These are phyloP conservation scores for Saitozyma podzolica DNA, from an alignment of 768 basidiomycete species.

Conservation along the genomic window DNA sequence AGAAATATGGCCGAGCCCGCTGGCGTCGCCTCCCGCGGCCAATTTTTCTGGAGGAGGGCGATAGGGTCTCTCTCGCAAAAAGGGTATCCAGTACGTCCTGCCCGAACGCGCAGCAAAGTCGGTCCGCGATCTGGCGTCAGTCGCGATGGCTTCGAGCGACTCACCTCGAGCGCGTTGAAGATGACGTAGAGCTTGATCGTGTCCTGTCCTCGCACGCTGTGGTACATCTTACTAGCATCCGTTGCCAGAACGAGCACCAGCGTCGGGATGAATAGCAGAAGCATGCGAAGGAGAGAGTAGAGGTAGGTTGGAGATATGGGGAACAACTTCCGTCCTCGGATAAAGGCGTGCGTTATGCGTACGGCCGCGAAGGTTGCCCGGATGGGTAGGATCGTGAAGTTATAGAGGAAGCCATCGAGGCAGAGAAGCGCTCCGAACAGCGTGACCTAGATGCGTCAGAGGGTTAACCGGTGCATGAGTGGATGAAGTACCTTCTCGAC, in stretches of 20 bases:
- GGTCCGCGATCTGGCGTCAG: slow-evolving; percentile 76
- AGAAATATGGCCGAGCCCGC: slow-evolving; percentile 73
- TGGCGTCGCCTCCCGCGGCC: slow-evolving; percentile 55
- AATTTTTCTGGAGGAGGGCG: slow-evolving; percentile 57
- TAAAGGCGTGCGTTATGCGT: slow-evolving; percentile 18
- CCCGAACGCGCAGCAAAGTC: slow-evolving; percentile 91
- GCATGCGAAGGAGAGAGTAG: slow-evolving; percentile 82
- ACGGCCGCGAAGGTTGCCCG: slow-evolving; percentile 56
- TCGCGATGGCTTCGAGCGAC: slow-evolving; percentile 35
- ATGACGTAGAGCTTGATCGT: slow-evolving; percentile 99
- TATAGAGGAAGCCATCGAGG: slow-evolving; percentile 94
- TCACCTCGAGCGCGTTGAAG: slow-evolving; percentile 94
- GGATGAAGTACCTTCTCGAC: slow-evolving; percentile 73
- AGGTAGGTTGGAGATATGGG: slow-evolving; percentile 58
- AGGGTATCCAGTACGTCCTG: slow-evolving; percentile 96
- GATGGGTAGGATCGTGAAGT: slow-evolving; percentile 95
- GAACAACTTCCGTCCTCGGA: slow-evolving; percentile 6
- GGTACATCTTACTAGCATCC: slow-evolving; percentile 97
- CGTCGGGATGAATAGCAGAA: slow-evolving; percentile 73
- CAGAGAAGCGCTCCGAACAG: slow-evolving; percentile 90
- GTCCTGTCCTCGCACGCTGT: slow-evolving; percentile 94
- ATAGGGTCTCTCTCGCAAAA: slow-evolving; percentile 87
- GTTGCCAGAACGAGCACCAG: slow-evolving; percentile 75
- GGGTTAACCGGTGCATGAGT: neutral
- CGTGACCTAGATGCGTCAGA: slow-evolving; percentile 64